Conservation (phyloP, 139 green algal species). For the Eudorina sp. region DNA sequence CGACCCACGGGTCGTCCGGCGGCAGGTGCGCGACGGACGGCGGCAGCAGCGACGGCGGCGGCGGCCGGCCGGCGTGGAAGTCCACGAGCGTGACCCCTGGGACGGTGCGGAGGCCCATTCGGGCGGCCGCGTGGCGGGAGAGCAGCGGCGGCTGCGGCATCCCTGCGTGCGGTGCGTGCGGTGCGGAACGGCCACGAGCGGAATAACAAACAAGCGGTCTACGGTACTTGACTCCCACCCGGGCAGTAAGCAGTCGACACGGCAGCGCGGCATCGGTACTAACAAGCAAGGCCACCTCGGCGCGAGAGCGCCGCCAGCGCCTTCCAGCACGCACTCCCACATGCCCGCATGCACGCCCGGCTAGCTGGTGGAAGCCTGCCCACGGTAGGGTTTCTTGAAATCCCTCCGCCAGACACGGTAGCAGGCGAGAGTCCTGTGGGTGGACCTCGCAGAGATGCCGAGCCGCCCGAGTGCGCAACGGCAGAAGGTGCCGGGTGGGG, state of each 20-base stretch:
- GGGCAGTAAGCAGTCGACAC: not conserved
- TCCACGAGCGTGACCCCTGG: constrained; percentile 25
- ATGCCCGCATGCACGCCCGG: too few relatives aligned
- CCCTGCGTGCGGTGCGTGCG: not conserved
- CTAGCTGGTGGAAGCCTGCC: too few relatives aligned
- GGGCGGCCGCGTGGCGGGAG: not conserved
- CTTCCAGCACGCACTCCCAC: too few relatives aligned
- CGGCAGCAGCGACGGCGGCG: not conserved
- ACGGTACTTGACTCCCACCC: too few relatives aligned
- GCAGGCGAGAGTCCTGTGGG: too few relatives aligned
- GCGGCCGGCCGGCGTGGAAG: not conserved
- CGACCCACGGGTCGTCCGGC: not conserved
- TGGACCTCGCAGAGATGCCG: too few relatives aligned
- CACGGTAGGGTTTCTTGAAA: too few relatives aligned
- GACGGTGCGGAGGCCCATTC: constrained; percentile 17
- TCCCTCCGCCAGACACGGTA: too few relatives aligned
- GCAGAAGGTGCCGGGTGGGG: not conserved
- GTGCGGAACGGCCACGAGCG: not conserved
- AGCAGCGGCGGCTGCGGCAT: constrained; percentile 28
- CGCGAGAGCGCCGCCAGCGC: not conserved
- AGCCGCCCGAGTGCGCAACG: not conserved
- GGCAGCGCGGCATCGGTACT: not conserved
- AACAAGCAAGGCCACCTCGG: not conserved
- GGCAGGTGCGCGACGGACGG: not conserved
- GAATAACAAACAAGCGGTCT: too few relatives aligned